These are phyloP conservation scores for Podaxis sp. DNA, from an alignment of 768 basidiomycete genomes.

Conservation along the genomic window DNA sequence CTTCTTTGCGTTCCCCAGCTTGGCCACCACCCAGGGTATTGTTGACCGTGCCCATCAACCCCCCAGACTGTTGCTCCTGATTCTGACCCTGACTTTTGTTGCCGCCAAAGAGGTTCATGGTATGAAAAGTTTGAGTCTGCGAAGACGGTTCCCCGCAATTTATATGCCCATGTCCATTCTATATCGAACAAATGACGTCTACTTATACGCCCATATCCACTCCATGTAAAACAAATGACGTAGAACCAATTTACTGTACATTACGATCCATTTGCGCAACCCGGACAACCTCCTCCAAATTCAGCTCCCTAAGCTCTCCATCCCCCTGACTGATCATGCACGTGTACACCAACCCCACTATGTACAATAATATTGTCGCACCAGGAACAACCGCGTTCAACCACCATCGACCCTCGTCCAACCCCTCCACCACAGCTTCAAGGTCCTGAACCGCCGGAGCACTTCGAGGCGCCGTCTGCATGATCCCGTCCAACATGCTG, in stretches of 20 bases:
- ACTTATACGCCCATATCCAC: neutral
- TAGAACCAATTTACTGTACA: too few relatives aligned
- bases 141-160: neutral
- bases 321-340: neutral
- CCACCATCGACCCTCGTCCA: slow-evolving; percentile 16
- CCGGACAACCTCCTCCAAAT: slow-evolving; percentile 1
- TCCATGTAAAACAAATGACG: neutral
- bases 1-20: slow-evolving; percentile 31
- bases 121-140: neutral
- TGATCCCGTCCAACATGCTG: slow-evolving; percentile 17
- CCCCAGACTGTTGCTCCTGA: slow-evolving; percentile 7
- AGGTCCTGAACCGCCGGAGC: slow-evolving; percentile 9
- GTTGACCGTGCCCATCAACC: slow-evolving; percentile 27
- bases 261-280: slow-evolving; percentile 7
- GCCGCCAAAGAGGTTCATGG: slow-evolving; percentile 18
- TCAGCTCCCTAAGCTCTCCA: neutral
- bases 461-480: slow-evolving; percentile 14
- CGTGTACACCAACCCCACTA: slow-evolving; percentile 4
- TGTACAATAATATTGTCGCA: slow-evolving; percentile 12
- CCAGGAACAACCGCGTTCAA: slow-evolving; percentile 15
- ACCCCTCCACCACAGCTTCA: slow-evolving; percentile 6
- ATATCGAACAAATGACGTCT: neutral
- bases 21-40: slow-evolving; percentile 26
- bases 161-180: neutral
- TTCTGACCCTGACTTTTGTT: slow-evolving; percentile 7